Conservation (phyloP, 345 rosid genomes). For the Toxicodendron radicans region DNA sequence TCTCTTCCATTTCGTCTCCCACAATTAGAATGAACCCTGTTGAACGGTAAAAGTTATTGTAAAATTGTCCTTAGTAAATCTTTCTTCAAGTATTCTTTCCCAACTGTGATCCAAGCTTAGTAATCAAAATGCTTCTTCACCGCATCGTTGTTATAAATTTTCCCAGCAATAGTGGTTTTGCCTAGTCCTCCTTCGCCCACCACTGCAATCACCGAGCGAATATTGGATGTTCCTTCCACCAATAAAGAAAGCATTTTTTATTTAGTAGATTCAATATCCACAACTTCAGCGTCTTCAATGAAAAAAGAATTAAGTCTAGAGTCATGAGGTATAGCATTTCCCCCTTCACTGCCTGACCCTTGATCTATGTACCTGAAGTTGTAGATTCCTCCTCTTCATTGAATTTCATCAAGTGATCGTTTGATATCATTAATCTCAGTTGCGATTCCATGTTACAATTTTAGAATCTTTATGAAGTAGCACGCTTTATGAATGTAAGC, state of each 20-base stretch:
- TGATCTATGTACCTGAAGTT: neutral
- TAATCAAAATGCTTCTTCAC: neutral
- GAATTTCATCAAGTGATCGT: neutral
- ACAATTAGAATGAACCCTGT: neutral
- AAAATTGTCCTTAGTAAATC: neutral
- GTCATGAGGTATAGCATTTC: neutral
- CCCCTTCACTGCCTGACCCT: neutral
- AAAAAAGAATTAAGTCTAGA: slow-evolving; percentile 20
- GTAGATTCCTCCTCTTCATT: slow-evolving; percentile 15
- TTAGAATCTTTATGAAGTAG: neutral
- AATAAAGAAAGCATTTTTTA: neutral
- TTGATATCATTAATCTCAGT: slow-evolving; percentile 20
- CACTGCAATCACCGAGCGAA: neutral
- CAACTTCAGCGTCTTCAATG: slow-evolving; percentile 22
- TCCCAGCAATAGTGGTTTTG: slow-evolving; percentile 23
- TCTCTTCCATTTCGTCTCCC: slow-evolving; percentile 7
- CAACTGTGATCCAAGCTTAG: slow-evolving; percentile 19
- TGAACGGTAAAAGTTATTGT: neutral
- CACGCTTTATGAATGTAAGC: neutral
- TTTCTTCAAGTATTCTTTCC: slow-evolving; percentile 8
- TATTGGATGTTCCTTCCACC: neutral
- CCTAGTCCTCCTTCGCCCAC: slow-evolving; percentile 24
- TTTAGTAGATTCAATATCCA: slow-evolving; percentile 14
- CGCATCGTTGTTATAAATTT: neutral
- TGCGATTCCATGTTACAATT: neutral